These are phyloP conservation scores for sweet orange (Citrus sinensis) DNA, from an alignment of 345 rosid species.

Conservation along the genomic window DNA sequence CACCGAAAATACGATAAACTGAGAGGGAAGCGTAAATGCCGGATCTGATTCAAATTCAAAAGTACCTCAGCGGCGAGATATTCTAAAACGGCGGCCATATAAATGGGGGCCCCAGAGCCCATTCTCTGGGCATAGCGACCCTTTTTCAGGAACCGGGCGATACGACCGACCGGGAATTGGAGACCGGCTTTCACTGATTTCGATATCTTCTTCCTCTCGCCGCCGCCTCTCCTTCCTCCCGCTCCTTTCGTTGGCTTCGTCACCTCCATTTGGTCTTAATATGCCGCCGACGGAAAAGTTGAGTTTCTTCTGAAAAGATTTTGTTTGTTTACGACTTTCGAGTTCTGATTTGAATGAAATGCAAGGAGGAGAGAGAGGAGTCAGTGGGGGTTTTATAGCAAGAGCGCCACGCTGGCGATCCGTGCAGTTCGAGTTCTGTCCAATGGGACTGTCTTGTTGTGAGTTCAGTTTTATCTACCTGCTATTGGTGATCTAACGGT, in stretches of 20 bases:
- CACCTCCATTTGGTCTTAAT: conserved; percentile 44
- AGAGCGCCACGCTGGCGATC: conserved; percentile 26
- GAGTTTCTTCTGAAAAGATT: background rate
- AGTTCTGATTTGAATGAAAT: background rate
- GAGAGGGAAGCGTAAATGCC: background rate
- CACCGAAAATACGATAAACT: too few species aligned
- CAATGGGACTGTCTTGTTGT: background rate
- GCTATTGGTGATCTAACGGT: conserved; percentile 4
- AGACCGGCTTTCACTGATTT: conserved; percentile 70
- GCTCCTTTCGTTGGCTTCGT: conserved; percentile 40
- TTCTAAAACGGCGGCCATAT: conserved; percentile 77
- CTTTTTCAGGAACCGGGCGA: conserved; percentile 64
- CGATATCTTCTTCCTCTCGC: conserved; percentile 55
- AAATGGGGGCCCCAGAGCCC: conserved; percentile 70
- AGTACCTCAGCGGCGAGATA: conserved; percentile 78
- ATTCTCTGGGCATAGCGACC: conserved; percentile 64
- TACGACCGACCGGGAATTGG: conserved; percentile 78
- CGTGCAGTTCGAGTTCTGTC: background rate
- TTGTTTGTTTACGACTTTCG: background rate
- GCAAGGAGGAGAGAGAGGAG: background rate
- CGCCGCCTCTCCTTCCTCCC: conserved; percentile 61
- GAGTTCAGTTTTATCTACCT: too few species aligned
- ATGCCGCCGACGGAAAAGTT: too few species aligned
- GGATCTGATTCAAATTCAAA: conserved; percentile 9
- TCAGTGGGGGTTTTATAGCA: background rate